Evolutionary conservation across 2,329 filamentous ascomycete genomes (phyloP), one percentile per base, ranked within the genome.

Genomic region (Sporothrix curviconia): DNA sequence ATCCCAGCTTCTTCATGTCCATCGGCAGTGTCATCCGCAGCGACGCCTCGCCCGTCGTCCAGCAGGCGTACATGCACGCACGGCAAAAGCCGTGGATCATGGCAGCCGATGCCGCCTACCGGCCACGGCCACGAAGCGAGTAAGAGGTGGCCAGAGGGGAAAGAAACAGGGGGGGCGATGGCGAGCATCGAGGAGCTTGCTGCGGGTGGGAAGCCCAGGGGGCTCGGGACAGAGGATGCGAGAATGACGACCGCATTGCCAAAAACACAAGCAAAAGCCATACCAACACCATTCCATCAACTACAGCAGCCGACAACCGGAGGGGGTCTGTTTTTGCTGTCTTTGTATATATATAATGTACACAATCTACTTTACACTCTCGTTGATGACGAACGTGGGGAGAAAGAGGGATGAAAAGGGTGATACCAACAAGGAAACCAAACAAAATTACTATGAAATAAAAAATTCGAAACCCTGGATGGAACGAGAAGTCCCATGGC

Each of bases 1-100:
- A 6, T 68, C 65, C 56, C 62, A 86, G 83, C 24, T 96, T 97
- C 77, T 99, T 99, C 81, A 99, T 99, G 94, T 92, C 90, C 58
- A 96, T 99, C 66, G 94, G 94, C 65, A 96, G 90, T 66, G 92
- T 95, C 44, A 96, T 99, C 68, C 88, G 94, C 69, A 92, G 90
- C 60, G 94, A 99, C 66, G 53, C 62, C 25, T 89, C 90, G 43
- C 85, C 87, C 37, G 85, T 89, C 66, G 78, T 86, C 59, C 80
- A 84, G 64, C 83, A 91, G 69, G 83, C 89, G 58, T 96, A 92
- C 75, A 81, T 84, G 64, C 83, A 83, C 70, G 85, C 89, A 52
- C 84, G 86, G 64, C 79, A 87, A 66, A 82, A 83, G 62, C 90
- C 92, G 24, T 84, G 92, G 66, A 83, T 95, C 62, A 78, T 82